Evolutionary conservation across 2,329 filamentous ascomycete species (phyloP), one percentile per base, ranked within the genome.

Genomic region (Pyrenophora graminea): DNA sequence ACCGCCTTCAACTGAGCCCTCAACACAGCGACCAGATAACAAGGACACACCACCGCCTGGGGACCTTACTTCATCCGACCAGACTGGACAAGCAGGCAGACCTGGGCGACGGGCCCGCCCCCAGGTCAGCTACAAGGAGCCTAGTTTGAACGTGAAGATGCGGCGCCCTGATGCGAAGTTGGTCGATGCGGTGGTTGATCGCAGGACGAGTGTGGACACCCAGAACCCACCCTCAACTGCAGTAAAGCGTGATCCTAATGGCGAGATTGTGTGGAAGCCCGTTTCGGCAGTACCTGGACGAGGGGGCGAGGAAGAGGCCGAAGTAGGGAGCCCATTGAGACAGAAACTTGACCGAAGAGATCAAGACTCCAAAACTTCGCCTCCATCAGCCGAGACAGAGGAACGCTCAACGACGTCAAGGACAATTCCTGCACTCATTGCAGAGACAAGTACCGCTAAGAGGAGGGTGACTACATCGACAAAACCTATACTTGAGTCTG

Each of bases 41-140:
- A 73, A 70, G 39, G 74, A 77, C 45, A 79, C 77, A 17, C 76
- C 77, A 46, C 75, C 76, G 9, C 75, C 76, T 1, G 66, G 65
- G 12, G 72, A 77, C 39, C 63, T 78, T 1, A 67, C 53, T 48
- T 69, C 68, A 23, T 58, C 63, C 19, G 72, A 74, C 42, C 66
- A 68, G 37, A 64, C 51, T 13, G 67, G 64, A 18, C 66, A 68
- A 32, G 66, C 63, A 15, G 69, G 63, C 18, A 66, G 78, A 30
- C 74, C 77, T 9, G 76, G 74, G 2, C 71, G 79, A 48, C 71
- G 79, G 51, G 76, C 76, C 12, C 70, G 78, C 19, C 66, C 75
- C 15, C 72, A 75, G 30, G 77, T 80, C 41, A 79, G 75, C 63
- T 80, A 80, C 53, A 77, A 78, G 10, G 78, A 80, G 55, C 79